Evolutionary conservation across 257 asterid genomes (phyloP).

Genomic region (Henckelia pumila): DNA sequence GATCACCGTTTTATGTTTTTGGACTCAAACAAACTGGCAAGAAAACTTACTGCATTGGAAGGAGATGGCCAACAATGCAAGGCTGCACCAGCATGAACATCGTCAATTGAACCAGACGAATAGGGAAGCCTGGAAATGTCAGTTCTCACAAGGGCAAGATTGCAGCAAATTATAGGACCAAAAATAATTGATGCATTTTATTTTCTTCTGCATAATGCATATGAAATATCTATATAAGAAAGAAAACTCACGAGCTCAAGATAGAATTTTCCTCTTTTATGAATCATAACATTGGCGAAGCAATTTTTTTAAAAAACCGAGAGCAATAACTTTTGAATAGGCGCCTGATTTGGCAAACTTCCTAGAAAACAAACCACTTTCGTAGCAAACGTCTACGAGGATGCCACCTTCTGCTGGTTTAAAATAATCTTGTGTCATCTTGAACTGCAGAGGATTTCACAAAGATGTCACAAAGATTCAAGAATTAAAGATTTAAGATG

Average conservation of each 20-base stretch:
- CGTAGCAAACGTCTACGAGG: constrained; percentile 90
- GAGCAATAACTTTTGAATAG: constrained; percentile 79
- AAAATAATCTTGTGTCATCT: constrained; percentile 86
- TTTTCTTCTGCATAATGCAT: constrained; percentile 1
- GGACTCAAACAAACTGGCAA: neutral
- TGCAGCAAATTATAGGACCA: constrained; percentile 38
- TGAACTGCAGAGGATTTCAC: constrained; percentile 58
- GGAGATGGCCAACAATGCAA: constrained; percentile 99
- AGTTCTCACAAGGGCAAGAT: constrained; percentile 90
- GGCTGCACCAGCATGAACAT: constrained; percentile 99
- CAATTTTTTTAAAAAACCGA: constrained; percentile 94
- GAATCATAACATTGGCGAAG: constrained; percentile 86
- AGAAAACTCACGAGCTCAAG: constrained; percentile 62
- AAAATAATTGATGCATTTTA: constrained; percentile 2
- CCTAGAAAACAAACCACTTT: constrained; percentile 92
- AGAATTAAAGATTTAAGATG: neutral
- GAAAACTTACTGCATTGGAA: constrained; percentile 70
- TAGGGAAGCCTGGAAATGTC: constrained; percentile 95
- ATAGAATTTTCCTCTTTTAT: constrained; percentile 58
- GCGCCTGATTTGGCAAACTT: constrained; percentile 78
- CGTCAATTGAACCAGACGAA: constrained; percentile 79
- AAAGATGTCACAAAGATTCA: neutral
- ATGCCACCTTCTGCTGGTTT: constrained; percentile 79
- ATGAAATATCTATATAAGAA: constrained; percentile 8
- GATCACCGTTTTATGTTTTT: no score